Conservation (phyloP, 441 rosid species). For the Adansonia gregorii region DNA sequence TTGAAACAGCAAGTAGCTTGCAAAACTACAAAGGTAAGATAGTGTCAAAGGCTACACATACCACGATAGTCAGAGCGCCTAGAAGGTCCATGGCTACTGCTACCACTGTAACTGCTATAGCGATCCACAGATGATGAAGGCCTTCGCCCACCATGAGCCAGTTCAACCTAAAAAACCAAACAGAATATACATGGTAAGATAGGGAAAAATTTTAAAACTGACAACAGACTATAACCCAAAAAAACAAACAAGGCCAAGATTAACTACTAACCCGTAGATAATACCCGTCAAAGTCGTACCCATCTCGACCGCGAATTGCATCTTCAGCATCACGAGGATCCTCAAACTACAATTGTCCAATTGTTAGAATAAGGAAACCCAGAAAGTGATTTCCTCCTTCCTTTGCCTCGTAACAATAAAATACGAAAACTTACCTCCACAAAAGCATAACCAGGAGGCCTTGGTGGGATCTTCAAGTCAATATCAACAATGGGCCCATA, state of each 20-base stretch:
- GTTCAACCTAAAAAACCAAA: conserved; percentile 67
- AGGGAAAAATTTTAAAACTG: neutral
- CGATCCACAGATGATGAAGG: conserved; percentile 78
- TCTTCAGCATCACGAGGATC: conserved; percentile 95
- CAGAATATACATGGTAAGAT: neutral
- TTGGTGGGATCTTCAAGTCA: conserved; percentile 91
- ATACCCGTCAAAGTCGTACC: conserved; percentile 84
- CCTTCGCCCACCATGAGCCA: conserved; percentile 85
- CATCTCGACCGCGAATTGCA: conserved; percentile 90
- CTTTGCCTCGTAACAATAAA: neutral
- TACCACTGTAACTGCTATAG: conserved; percentile 63
- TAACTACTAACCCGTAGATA: conserved; percentile 66
- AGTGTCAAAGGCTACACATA: conserved; percentile 33
- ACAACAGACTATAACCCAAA: neutral
- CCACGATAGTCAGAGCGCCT: conserved; percentile 91
- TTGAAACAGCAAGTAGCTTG: neutral
- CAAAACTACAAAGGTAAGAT: conserved; percentile 1
- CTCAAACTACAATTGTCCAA: conserved; percentile 62
- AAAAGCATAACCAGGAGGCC: conserved; percentile 97
- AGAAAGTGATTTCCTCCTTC: neutral
- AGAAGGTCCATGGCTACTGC: conserved; percentile 71
- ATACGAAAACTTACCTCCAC: conserved; percentile 64
- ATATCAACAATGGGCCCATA: conserved; percentile 89
- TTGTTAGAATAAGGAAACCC: neutral
- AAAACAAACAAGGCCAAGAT: neutral